A percentile compares a stretch with the other conserved stretches of the same genome.
phyloP scores from a whole-genome alignment of 768 basidiomycete genomes.

The Boletus pseudopeckii region DNA sequence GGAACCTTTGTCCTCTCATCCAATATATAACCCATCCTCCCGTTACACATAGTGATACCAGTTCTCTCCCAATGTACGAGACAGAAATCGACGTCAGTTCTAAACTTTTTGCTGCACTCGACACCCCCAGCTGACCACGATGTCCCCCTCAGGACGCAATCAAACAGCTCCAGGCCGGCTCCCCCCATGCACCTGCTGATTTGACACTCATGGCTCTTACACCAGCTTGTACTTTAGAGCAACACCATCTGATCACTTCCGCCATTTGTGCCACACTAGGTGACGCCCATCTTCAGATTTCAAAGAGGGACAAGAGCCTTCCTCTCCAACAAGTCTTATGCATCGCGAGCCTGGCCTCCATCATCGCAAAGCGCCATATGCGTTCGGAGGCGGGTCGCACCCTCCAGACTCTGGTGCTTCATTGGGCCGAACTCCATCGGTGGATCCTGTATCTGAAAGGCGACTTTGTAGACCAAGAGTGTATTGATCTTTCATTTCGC shows the following conservation, averaged over 20 bases:
- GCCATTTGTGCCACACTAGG: conserved; percentile 23
- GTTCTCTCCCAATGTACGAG: conserved; percentile 13
- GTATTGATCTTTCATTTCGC: conserved; percentile 20
- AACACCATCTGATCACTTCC: conserved; percentile 13
- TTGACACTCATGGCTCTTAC: conserved; percentile 21
- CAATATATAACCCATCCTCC: conserved; percentile 1
- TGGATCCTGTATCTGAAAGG: conserved; percentile 28
- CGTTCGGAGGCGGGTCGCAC: background rate
- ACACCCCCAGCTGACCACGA: background rate
- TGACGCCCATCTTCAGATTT: conserved; percentile 14
- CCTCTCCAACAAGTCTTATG: conserved; percentile 22
- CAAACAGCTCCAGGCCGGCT: conserved; percentile 23
- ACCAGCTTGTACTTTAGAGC: conserved; percentile 16
- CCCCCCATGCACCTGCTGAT: conserved; percentile 12
- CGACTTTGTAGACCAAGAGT: conserved; percentile 21
- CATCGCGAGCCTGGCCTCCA: conserved; percentile 15
- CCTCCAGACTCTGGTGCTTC: conserved; percentile 5
- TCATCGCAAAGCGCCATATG: conserved; percentile 8
- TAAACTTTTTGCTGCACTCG: background rate
- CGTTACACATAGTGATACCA: background rate
- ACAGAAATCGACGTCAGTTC: conserved; percentile 17
- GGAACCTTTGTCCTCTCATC: background rate
- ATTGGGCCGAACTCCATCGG: conserved; percentile 18
- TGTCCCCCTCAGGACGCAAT: conserved; percentile 14
- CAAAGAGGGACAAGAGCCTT: conserved; percentile 7